phyloP scores from a whole-genome alignment of 2,329 filamentous ascomycete genomes.

The Talaromyces sp. region DNA sequence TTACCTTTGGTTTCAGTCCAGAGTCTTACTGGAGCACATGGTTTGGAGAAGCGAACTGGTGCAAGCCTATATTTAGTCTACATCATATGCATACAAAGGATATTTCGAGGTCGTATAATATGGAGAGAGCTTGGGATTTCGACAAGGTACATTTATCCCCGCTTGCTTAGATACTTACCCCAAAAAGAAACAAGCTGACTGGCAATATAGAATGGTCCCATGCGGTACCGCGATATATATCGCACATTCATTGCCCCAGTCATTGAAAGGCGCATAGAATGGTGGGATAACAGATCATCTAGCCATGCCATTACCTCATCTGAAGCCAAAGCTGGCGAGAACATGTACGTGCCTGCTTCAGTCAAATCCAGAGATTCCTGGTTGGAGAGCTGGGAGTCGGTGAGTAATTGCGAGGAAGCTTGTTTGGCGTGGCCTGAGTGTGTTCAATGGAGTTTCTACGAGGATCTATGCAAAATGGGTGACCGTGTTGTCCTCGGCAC shows the following conservation, averaged over 20 bases:
- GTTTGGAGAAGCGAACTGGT: constrained; percentile 46
- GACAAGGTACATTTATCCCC: constrained; percentile 12
- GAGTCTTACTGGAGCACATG: constrained; percentile 21
- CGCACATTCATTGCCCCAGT: constrained; percentile 21
- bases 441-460: constrained; percentile 26
- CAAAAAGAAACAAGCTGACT: not conserved
- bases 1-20: constrained; percentile 41
- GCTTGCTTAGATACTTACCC: too few species aligned
- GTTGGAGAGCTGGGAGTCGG: constrained; percentile 22
- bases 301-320: constrained; percentile 22
- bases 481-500: constrained; percentile 21
- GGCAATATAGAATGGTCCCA: not conserved
- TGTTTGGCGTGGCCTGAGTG: constrained; percentile 23
- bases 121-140: constrained; percentile 24
- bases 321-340: constrained; percentile 15
- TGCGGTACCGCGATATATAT: constrained; percentile 24
- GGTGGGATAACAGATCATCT: constrained; percentile 25
- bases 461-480: constrained; percentile 26
- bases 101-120: constrained; percentile 21
- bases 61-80: constrained; percentile 44
- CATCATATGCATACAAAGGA: constrained; percentile 24
- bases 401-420: constrained; percentile 23
- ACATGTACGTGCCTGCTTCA: constrained; percentile 12
- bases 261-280: constrained; percentile 18
- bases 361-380: constrained; percentile 16